phyloP scores from a whole-genome alignment of 108 stramenopile species.

The Cyclostephanos invisitatus region DNA sequence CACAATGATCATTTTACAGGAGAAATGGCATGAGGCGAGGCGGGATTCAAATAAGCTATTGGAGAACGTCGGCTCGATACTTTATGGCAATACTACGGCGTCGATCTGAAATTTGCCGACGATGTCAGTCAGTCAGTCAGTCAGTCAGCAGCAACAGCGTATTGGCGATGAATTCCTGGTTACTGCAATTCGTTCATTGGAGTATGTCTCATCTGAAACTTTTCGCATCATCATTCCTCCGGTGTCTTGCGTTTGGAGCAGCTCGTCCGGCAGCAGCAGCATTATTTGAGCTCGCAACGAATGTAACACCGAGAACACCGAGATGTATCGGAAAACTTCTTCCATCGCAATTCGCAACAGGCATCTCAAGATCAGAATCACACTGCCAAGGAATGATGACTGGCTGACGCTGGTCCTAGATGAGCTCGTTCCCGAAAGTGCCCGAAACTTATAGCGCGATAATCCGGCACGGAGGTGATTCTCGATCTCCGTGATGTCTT shows the following conservation, averaged over 20 bases:
- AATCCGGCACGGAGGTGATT: neutral
- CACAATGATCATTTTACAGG: neutral
- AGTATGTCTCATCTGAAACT: neutral
- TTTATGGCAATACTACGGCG: neutral
- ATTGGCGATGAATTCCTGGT: neutral
- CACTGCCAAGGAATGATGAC: neutral
- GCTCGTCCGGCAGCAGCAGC: neutral
- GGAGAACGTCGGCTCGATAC: neutral
- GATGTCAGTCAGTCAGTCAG: neutral
- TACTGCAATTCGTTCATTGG: neutral
- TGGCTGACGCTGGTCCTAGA: neutral
- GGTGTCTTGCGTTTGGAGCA: constrained; percentile 3
- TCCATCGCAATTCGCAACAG: too few species aligned
- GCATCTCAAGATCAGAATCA: neutral
- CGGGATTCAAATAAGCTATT: neutral
- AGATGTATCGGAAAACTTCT: too few species aligned
- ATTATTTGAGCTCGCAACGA: constrained; percentile 4
- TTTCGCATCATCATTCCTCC: neutral
- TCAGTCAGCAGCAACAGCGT: neutral
- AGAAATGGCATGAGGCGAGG: too few species aligned
- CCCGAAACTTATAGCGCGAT: neutral
- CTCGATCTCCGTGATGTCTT: constrained; percentile 18
- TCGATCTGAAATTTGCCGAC: neutral
- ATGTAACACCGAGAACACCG: too few species aligned
- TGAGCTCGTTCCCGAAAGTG: neutral